Evolutionary conservation across 345 rosid genomes (phyloP).

Genomic region (Fremontodendron californicum): DNA sequence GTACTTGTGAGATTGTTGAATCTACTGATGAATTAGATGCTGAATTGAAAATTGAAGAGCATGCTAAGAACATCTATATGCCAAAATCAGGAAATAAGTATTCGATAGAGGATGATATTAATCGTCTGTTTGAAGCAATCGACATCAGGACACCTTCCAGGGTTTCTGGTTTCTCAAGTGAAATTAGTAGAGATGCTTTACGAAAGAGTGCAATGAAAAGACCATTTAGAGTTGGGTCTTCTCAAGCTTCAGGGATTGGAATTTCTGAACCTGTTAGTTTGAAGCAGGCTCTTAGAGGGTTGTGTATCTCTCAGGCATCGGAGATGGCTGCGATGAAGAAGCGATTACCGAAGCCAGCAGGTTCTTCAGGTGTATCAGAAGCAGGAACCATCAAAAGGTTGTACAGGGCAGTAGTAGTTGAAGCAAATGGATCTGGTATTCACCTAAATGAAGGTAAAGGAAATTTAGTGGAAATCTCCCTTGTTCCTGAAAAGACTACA

Average conservation of each 20-base stretch:
- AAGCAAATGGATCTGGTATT: constrained; percentile 48
- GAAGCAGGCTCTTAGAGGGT: constrained; percentile 82
- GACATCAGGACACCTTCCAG: constrained; percentile 42
- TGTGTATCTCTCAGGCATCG: constrained; percentile 80
- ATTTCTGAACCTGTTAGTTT: constrained; percentile 64
- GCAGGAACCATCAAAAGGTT: constrained; percentile 56
- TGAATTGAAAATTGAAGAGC: constrained; percentile 24
- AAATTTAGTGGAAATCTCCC: constrained; percentile 56
- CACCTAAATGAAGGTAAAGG: constrained; percentile 39
- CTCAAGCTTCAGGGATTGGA: constrained; percentile 60
- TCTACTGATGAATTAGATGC: constrained; percentile 34
- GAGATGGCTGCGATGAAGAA: constrained; percentile 87
- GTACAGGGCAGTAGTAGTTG: constrained; percentile 61
- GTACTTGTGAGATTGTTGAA: constrained; percentile 57
- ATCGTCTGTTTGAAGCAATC: constrained; percentile 62
- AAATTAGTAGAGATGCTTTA: constrained; percentile 35
- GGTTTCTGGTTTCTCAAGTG: constrained; percentile 25
- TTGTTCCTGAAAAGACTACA: constrained; percentile 45
- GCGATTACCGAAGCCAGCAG: constrained; percentile 48
- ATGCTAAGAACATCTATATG: constrained; percentile 24
- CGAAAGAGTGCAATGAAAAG: constrained; percentile 65
- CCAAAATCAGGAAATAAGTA: constrained; percentile 36
- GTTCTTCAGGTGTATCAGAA: constrained; percentile 48
- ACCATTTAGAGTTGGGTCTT: constrained; percentile 57
- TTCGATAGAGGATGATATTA: constrained; percentile 70